Percentiles rank a stretch among this genome's conserved stretches.
Evolutionary conservation across 352 stramenopile genomes (phyloP).

Genomic region (Peronospora farinosa): DNA sequence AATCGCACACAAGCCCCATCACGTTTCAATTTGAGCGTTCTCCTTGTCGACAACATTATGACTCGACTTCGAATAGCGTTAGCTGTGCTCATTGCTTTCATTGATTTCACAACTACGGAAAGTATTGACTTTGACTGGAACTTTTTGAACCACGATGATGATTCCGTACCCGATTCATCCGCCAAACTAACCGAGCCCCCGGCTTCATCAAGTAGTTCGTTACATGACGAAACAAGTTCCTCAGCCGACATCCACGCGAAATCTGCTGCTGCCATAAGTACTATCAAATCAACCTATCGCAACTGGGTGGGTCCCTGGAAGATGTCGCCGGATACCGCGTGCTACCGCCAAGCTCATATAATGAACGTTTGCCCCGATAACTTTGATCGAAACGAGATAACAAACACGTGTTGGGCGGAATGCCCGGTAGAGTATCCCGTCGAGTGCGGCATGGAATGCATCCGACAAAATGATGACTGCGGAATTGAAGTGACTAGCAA

Average conservation of each 20-base stretch:
- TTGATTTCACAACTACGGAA: conserved; percentile 2
- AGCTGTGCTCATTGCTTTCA: not conserved
- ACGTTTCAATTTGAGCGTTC: not conserved
- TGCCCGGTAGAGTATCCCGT: conserved; percentile 53
- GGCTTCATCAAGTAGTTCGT: not conserved
- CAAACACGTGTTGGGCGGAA: conserved; percentile 50
- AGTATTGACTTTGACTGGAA: conserved; percentile 1
- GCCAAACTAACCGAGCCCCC: conserved; percentile 2
- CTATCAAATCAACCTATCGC: conserved; percentile 19
- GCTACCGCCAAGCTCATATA: conserved; percentile 31
- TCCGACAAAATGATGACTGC: conserved; percentile 39
- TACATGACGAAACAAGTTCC: not conserved
- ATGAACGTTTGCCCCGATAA: conserved; percentile 32
- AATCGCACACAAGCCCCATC: conserved; percentile 1
- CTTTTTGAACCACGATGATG: conserved; percentile 7
- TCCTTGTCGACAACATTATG: conserved; percentile 12
- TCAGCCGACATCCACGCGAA: conserved; percentile 4
- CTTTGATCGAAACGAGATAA: conserved; percentile 41
- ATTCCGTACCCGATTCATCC: not conserved
- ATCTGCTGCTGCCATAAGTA: conserved; percentile 17
- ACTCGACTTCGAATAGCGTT: conserved; percentile 8
- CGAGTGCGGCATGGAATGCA: conserved; percentile 47
- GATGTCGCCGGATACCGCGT: conserved; percentile 18
- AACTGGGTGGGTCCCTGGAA: conserved; percentile 42
- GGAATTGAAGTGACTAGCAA: conserved; percentile 40